phyloP scores from a whole-genome alignment of 352 stramenopile genomes.

The Saprolegnia diclina region DNA sequence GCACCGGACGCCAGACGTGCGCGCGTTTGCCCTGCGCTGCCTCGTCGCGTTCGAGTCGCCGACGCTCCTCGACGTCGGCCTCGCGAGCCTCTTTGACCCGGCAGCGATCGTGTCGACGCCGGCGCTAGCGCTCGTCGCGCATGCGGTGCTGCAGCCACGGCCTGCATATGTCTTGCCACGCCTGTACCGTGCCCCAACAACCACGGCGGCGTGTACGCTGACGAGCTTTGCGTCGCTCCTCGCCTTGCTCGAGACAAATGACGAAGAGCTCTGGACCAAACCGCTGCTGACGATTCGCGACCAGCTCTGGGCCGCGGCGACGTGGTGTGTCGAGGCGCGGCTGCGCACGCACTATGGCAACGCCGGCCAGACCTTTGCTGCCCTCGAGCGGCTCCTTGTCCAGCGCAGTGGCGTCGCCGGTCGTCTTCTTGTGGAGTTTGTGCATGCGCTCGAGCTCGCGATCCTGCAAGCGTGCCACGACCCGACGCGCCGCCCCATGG shows the following conservation, averaged over 20 bases:
- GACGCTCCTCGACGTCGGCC: background rate
- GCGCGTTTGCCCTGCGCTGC: background rate
- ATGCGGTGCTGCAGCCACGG: background rate
- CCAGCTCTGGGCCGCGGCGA: conserved; percentile 43
- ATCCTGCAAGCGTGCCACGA: conserved; percentile 37
- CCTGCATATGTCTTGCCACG: no score
- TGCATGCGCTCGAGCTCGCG: conserved; percentile 42
- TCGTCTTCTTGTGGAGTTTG: conserved; percentile 40
- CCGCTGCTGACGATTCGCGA: conserved; percentile 21
- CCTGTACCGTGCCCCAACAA: no score
- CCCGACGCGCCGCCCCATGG: conserved; percentile 6
- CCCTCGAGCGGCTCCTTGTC: conserved; percentile 56
- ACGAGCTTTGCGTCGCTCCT: conserved; percentile 25
- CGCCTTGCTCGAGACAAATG: conserved; percentile 2
- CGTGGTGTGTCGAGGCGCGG: conserved; percentile 65
- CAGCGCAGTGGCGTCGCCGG: background rate
- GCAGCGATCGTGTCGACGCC: background rate
- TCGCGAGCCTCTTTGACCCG: conserved; percentile 16
- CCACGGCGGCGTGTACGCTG: conserved; percentile 25
- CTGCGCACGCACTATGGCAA: conserved; percentile 71
- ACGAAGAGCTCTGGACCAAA: background rate
- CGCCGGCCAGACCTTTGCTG: conserved; percentile 66
- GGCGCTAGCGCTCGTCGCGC: conserved; percentile 1
- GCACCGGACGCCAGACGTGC: background rate
- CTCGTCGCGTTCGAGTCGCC: background rate